Conservation (phyloP, 768 basidiomycete species). For the Dioszegia hungarica region DNA sequence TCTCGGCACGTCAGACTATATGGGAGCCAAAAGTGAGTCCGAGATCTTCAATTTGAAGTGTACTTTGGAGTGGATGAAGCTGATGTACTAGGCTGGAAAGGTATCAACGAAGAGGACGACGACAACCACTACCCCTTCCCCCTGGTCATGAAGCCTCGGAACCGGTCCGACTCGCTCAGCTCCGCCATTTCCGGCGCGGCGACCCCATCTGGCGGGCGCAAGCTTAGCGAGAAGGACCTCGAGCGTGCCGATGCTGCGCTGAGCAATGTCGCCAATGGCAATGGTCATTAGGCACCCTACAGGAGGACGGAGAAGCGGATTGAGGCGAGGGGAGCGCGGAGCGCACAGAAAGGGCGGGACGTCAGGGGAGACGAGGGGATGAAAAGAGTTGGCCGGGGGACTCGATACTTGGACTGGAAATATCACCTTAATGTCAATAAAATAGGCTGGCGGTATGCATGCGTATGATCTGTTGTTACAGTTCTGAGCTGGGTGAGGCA, state of each 20-base stretch:
- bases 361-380: too few species aligned
- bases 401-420: too few species aligned
- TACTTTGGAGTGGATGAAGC: background rate
- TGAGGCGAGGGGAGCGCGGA: background rate
- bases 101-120: slow-evolving; percentile 67
- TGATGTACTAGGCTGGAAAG: slow-evolving; percentile 47
- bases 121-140: slow-evolving; percentile 50
- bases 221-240: slow-evolving; percentile 81
- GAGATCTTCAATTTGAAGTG: slow-evolving; percentile 47
- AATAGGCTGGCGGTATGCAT: too few species aligned
- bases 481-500: too few species aligned
- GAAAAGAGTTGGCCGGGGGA: too few species aligned
- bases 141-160: slow-evolving; percentile 49
- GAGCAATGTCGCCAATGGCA: slow-evolving; percentile 41
- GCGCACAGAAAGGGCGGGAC: too few species aligned
- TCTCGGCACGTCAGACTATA: slow-evolving; percentile 59
- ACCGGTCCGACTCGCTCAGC: slow-evolving; percentile 51
- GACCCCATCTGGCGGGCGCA: slow-evolving; percentile 83
- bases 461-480: too few species aligned
- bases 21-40: slow-evolving; percentile 64
- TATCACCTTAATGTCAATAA: too few species aligned
- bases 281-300: slow-evolving; percentile 22
- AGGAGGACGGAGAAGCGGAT: background rate
- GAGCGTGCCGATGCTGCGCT: slow-evolving; percentile 82
- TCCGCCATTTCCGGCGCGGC: slow-evolving; percentile 65